A percentile compares a stretch with the other conserved stretches of the same genome.
phyloP scores from a whole-genome alignment of 495 filamentous ascomycete genomes.

The Cercophora sp. region DNA sequence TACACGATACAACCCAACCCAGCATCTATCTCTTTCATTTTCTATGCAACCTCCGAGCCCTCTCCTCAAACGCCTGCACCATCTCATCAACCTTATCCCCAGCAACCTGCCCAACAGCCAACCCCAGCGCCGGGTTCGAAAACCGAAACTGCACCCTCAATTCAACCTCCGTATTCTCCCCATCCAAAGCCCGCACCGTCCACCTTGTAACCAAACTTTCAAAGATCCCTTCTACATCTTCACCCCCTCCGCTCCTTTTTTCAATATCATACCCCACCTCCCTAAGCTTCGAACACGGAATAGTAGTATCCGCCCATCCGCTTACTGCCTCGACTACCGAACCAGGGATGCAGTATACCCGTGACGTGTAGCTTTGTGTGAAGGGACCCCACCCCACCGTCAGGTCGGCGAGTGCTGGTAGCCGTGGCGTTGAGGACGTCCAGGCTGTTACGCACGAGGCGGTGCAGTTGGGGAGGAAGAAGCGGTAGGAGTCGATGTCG shows the following conservation, averaged over 20 bases:
- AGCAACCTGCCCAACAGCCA: slow-evolving; percentile 71
- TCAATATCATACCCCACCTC: slow-evolving; percentile 29
- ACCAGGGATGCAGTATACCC: slow-evolving; percentile 65
- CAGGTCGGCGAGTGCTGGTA: slow-evolving; percentile 72
- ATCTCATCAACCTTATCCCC: slow-evolving; percentile 80
- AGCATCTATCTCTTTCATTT: too few relatives aligned
- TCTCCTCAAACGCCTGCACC: slow-evolving; percentile 89
- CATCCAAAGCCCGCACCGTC: slow-evolving; percentile 51
- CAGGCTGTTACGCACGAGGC: slow-evolving; percentile 63
- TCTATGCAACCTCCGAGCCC: slow-evolving; percentile 58
- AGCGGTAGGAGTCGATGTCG: slow-evolving; percentile 73
- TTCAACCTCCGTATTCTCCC: slow-evolving; percentile 64
- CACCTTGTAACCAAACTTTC: slow-evolving; percentile 74
- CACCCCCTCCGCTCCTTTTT: neutral
- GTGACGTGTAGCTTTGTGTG: slow-evolving; percentile 73
- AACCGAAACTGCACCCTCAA: slow-evolving; percentile 78
- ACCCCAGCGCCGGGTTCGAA: slow-evolving; percentile 75
- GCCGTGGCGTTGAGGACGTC: slow-evolving; percentile 35
- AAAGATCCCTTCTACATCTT: slow-evolving; percentile 51
- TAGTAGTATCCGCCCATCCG: slow-evolving; percentile 49
- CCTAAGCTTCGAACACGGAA: slow-evolving; percentile 34
- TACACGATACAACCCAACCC: too few relatives aligned
- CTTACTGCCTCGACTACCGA: slow-evolving; percentile 73
- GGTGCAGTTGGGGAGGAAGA: slow-evolving; percentile 83
- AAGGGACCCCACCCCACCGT: slow-evolving; percentile 79